These are phyloP conservation scores for Cryptococcus neoformans DNA, from an alignment of 1,284 basidiomycete genomes.

Conservation along the genomic window DNA sequence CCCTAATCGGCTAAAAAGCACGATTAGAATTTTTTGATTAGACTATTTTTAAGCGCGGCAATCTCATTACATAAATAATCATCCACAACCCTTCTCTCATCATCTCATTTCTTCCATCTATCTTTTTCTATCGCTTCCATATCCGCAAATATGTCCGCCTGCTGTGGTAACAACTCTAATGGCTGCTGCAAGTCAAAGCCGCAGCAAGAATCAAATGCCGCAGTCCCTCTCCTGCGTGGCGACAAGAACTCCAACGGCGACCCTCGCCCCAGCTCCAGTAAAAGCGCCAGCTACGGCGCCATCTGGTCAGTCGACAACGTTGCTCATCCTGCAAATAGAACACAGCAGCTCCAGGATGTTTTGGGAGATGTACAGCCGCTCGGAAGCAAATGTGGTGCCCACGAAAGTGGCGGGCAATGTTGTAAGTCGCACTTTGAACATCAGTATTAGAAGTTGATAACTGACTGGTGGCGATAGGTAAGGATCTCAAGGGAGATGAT, in stretches of 20 bases:
- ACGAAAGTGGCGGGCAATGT: slow-evolving; percentile 33
- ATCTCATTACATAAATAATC: too few relatives aligned
- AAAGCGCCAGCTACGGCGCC: slow-evolving; percentile 8
- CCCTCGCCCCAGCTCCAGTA: not conserved
- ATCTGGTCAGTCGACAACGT: slow-evolving; percentile 19
- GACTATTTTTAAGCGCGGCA: too few relatives aligned
- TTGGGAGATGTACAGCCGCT: slow-evolving; percentile 36
- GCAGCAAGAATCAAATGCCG: slow-evolving; percentile 1
- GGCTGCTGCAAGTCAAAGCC: not conserved
- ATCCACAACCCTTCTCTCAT: too few relatives aligned
- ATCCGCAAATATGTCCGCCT: not conserved
- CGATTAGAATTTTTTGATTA: too few relatives aligned
- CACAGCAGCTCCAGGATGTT: slow-evolving; percentile 30
- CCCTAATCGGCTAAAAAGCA: too few relatives aligned
- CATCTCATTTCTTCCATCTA: too few relatives aligned
- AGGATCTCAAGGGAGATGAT: slow-evolving; percentile 50
- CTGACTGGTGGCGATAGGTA: slow-evolving; percentile 11
- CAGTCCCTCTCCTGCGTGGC: slow-evolving; percentile 13
- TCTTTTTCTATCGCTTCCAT: not conserved
- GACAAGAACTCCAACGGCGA: slow-evolving; percentile 3
- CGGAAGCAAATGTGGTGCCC: slow-evolving; percentile 41
- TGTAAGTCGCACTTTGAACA: slow-evolving; percentile 20
- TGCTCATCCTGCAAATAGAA: slow-evolving; percentile 3
- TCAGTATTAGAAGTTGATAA: not conserved
- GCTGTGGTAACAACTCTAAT: slow-evolving; percentile 5